Evolutionary conservation across 208 protist genomes (phyloP).

Genomic region (Acanthamoeba culbertsoni): DNA sequence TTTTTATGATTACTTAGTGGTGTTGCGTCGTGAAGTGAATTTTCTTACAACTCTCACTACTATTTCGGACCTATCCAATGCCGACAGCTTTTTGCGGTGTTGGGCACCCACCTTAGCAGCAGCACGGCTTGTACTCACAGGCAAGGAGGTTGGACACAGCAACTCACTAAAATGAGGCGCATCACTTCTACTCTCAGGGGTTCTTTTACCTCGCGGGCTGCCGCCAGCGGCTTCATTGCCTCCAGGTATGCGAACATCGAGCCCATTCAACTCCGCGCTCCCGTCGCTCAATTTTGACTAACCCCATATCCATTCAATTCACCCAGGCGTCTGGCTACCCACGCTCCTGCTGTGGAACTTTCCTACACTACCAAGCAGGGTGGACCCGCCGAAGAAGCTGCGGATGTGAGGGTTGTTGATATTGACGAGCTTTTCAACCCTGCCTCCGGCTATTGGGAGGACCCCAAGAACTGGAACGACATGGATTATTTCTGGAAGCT

Average conservation of each 20-base stretch:
- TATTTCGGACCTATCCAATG: too few relatives aligned
- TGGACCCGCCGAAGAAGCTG: not conserved
- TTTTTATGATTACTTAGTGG: too few relatives aligned
- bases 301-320: too few relatives aligned
- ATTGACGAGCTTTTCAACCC: constrained; percentile 9
- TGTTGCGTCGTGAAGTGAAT: too few relatives aligned
- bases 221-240: too few relatives aligned
- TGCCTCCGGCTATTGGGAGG: not conserved
- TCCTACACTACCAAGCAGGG: not conserved
- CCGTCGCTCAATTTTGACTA: too few relatives aligned
- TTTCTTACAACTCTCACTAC: too few relatives aligned
- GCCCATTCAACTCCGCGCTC: too few relatives aligned
- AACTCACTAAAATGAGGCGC: not conserved
- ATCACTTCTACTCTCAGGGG: not conserved
- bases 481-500: constrained; percentile 27
- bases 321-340: not conserved
- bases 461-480: constrained; percentile 15
- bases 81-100: too few relatives aligned
- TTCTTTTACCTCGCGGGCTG: not conserved
- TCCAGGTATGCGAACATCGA: too few relatives aligned
- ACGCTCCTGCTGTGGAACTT: not conserved
- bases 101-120: too few relatives aligned
- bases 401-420: not conserved
- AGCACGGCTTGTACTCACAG: too few relatives aligned
- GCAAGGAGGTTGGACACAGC: not conserved